Evolutionary conservation across 257 asterid genomes (phyloP), one percentile per base, ranked within the genome.

Genomic region (Nemophila menziesii): DNA sequence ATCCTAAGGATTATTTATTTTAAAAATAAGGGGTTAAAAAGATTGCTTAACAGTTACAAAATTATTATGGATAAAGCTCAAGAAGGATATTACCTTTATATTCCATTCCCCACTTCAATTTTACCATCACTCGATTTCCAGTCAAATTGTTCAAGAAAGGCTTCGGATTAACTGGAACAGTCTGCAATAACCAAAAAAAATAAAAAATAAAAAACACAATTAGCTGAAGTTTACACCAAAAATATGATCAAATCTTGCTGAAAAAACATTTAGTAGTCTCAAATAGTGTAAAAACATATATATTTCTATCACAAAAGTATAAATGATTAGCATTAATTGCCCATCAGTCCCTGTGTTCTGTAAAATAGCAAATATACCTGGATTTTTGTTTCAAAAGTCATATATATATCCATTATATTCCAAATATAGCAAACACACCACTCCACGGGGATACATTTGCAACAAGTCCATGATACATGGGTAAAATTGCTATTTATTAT

Each of bases 21-120:
- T n/a, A n/a, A n/a, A n/a, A n/a, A n/a, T n/a, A n/a, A n/a, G n/a
- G n/a, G n/a, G n/a, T n/a, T n/a, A n/a, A n/a, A n/a, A n/a, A n/a
- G n/a, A n/a, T n/a, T n/a, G n/a, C n/a, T n/a, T n/a, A n/a, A n/a
- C n/a, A n/a, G n/a, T 41, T 19, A 17, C 10, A 18, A 41, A 2
- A 17, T 41, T 41, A 5, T 24, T n/a, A 4, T 11, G 9, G 46
- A 29, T 29, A 29, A 13, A 29, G 3, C 12, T 33, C 19, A 16
- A 49, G 33, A 51, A 38, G 26, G 37, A 36, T 5, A 17, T 10
- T 36, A 81, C 98, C 98, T 79, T 90, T 90, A 72, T 90, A 84
- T 56, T 84, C 94, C 93, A 89, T 81, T 52, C 98, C 98, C 98
- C 98, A 90, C 60, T 90, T 90, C 43, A 90, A 93, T 59, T 90